phyloP scores from a whole-genome alignment of 2,329 filamentous ascomycete species.

The Penicillium nordicum region DNA sequence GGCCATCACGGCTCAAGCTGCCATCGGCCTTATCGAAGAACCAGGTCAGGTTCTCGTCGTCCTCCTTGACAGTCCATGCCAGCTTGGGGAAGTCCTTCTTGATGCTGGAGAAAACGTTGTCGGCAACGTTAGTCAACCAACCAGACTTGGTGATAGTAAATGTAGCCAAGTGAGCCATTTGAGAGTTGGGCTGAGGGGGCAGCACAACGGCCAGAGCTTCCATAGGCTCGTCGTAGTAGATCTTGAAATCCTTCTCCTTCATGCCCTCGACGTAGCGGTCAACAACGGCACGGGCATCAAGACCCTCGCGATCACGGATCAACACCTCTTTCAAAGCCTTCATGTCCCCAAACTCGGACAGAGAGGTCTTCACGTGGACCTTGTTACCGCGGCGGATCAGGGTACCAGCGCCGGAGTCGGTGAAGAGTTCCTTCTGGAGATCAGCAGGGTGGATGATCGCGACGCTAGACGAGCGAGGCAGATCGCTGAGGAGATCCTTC shows the following conservation, averaged over 20 bases:
- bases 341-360: constrained; percentile 73
- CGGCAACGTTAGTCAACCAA: constrained; percentile 90
- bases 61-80: constrained; percentile 93
- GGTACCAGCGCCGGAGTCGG: constrained; percentile 90
- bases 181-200: constrained; percentile 62
- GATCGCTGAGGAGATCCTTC: constrained; percentile 82
- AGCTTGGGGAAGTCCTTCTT: constrained; percentile 91
- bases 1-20: constrained; percentile 77
- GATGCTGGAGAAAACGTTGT: constrained; percentile 90
- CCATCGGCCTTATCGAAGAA: constrained; percentile 97
- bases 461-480: constrained; percentile 89
- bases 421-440: constrained; percentile 94
- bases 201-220: constrained; percentile 88
- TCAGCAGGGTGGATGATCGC: constrained; percentile 97
- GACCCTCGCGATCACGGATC: constrained; percentile 73
- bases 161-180: constrained; percentile 79
- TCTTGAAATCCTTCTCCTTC: constrained; percentile 74
- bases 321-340: constrained; percentile 77
- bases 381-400: constrained; percentile 90
- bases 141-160: constrained; percentile 91
- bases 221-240: constrained; percentile 92
- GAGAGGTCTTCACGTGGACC: constrained; percentile 67
- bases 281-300: constrained; percentile 78
- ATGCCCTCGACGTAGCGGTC: constrained; percentile 82
- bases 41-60: constrained; percentile 96